Conservation (phyloP, 495 filamentous ascomycete species). For the Daldinia vernicosa region DNA sequence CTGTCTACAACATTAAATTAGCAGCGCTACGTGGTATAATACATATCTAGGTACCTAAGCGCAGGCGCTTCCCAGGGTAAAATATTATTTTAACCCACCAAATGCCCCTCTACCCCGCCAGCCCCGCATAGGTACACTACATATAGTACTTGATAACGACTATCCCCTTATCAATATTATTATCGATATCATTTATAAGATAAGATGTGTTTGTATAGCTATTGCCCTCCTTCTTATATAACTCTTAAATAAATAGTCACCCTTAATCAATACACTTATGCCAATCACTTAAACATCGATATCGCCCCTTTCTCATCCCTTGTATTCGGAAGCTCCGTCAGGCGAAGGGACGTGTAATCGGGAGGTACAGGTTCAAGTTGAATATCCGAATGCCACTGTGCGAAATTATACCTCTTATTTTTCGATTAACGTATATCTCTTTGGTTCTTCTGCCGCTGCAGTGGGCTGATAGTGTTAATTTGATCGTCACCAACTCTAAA, state of each 20-base stretch:
- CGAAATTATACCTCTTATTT: not conserved
- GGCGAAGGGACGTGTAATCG: not conserved
- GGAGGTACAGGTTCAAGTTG: not conserved
- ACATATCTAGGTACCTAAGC: too few relatives aligned
- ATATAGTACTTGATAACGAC: too few relatives aligned
- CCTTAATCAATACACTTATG: too few relatives aligned
- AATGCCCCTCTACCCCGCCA: not conserved
- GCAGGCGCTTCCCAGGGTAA: not conserved
- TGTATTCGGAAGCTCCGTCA: not conserved
- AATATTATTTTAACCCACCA: constrained; percentile 1
- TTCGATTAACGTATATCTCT: not conserved
- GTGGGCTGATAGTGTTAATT: not conserved
- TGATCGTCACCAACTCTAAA: not conserved
- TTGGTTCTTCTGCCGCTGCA: not conserved
- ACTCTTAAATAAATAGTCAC: too few relatives aligned
- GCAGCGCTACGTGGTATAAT: too few relatives aligned
- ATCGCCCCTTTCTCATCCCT: not conserved
- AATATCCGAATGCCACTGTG: not conserved
- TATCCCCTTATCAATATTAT: too few relatives aligned
- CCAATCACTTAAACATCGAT: too few relatives aligned
- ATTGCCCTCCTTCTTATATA: too few relatives aligned
- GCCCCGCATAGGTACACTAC: not conserved
- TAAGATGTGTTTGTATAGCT: too few relatives aligned
- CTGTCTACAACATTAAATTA: not conserved
- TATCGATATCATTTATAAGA: too few relatives aligned